Conservation (phyloP, 352 stramenopile genomes). For the Globisporangium heterothallicum region DNA sequence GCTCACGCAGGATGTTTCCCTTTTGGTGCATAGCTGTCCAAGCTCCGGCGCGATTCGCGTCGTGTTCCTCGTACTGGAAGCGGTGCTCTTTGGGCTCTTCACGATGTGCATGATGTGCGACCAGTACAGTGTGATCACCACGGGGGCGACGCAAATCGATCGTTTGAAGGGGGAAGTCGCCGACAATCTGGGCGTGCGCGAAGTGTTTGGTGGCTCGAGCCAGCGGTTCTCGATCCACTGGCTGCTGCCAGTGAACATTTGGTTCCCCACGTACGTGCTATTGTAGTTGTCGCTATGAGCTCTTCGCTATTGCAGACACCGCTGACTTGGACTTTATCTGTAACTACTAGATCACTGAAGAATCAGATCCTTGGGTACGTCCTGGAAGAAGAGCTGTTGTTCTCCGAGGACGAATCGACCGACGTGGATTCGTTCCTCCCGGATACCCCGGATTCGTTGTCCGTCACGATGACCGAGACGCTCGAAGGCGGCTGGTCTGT, state of each 20-base stretch:
- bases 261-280: conserved; percentile 68
- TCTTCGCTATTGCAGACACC: too few species aligned
- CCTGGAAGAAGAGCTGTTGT: conserved; percentile 62
- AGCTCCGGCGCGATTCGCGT: conserved; percentile 73
- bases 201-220: conserved; percentile 73
- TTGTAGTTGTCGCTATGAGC: not conserved
- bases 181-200: conserved; percentile 68
- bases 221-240: conserved; percentile 64
- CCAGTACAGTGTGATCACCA: conserved; percentile 96
- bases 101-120: conserved; percentile 99
- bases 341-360: conserved; percentile 55
- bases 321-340: conserved; percentile 4
- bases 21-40: conserved; percentile 37
- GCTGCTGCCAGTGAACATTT: conserved; percentile 83
- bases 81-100: conserved; percentile 97
- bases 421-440: conserved; percentile 67
- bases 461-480: conserved; percentile 59
- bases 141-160: conserved; percentile 96
- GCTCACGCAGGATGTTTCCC: not conserved
- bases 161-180: conserved; percentile 89
- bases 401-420: conserved; percentile 65
- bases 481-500: conserved; percentile 82
- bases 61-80: conserved; percentile 83
- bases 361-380: conserved; percentile 81
- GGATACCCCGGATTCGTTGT: conserved; percentile 29